Evolutionary conservation across 2,329 filamentous ascomycete genomes (phyloP).

Genomic region (Dactylella cylindrospora): DNA sequence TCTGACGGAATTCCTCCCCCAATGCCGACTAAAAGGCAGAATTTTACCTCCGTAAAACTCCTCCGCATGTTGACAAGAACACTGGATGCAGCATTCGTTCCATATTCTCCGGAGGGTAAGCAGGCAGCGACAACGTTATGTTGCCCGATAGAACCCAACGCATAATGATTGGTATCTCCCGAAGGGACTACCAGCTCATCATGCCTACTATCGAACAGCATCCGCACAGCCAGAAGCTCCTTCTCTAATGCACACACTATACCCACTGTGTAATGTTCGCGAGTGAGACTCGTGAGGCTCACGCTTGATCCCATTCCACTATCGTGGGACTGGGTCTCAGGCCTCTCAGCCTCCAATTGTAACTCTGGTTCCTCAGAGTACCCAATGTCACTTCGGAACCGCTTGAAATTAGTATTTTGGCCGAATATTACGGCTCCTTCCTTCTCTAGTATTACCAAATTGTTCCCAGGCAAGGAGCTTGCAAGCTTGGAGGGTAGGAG

Average conservation of each 20-base stretch:
- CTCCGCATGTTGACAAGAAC: slow-evolving; percentile 11
- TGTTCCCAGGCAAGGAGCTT: background rate
- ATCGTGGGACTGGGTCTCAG: slow-evolving; percentile 1
- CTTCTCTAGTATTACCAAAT: background rate
- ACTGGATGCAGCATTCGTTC: slow-evolving; percentile 8
- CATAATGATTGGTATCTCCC: slow-evolving; percentile 24
- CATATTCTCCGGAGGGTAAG: slow-evolving; percentile 24
- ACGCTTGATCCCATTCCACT: slow-evolving; percentile 24
- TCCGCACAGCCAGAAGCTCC: slow-evolving; percentile 20
- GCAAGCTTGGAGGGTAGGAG: slow-evolving; percentile 1
- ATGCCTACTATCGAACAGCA: slow-evolving; percentile 17
- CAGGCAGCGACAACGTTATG: slow-evolving; percentile 29
- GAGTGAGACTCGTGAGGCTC: background rate
- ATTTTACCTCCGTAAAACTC: slow-evolving; percentile 7
- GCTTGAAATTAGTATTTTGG: slow-evolving; percentile 2
- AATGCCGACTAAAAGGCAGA: slow-evolving; percentile 27
- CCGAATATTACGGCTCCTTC: slow-evolving; percentile 20
- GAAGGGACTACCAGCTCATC: background rate
- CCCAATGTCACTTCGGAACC: background rate
- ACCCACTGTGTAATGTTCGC: slow-evolving; percentile 17
- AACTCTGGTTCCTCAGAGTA: background rate
- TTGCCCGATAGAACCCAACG: slow-evolving; percentile 8
- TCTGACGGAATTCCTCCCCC: slow-evolving; percentile 18
- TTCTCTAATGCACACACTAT: slow-evolving; percentile 27
- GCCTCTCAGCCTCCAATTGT: background rate